Evolutionary conservation across 139 green algal species (phyloP).

Genomic region (Micractinium conductrix): DNA sequence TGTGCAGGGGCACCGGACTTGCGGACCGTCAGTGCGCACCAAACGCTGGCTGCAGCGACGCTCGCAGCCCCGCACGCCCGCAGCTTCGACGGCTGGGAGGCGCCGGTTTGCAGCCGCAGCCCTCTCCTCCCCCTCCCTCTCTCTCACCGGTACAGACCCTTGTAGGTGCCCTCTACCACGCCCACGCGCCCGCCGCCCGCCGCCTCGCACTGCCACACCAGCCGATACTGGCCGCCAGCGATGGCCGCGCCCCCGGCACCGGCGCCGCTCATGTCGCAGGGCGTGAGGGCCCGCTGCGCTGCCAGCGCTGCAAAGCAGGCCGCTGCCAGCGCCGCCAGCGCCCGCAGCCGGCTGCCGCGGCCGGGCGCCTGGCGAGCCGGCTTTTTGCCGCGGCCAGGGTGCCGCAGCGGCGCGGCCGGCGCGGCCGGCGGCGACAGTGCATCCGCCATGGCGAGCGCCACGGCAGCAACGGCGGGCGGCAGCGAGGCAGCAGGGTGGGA

Average conservation of each 20-base stretch:
- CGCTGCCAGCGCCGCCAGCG: neutral
- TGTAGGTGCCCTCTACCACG: conserved; percentile 7
- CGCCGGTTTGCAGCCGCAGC: no score
- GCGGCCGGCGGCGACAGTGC: neutral
- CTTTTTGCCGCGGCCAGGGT: neutral
- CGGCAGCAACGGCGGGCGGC: neutral
- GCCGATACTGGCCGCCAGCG: neutral
- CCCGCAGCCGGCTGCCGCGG: neutral
- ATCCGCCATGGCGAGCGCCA: neutral
- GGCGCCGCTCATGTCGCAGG: neutral
- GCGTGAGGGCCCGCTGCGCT: no score
- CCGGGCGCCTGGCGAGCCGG: no score
- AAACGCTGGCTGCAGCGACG: no score
- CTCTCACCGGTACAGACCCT: conserved; percentile 20
- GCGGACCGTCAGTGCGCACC: no score
- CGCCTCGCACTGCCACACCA: conserved; percentile 10
- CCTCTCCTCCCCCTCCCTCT: no score
- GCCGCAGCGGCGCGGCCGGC: neutral
- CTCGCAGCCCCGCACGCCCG: no score
- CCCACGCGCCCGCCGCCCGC: conserved; percentile 6
- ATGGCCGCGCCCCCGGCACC: neutral
- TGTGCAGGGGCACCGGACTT: no score
- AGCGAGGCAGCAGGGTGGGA: neutral
- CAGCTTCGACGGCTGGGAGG: no score
- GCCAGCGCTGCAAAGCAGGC: neutral